Percentiles rank a stretch among this genome's conserved stretches.
phyloP scores from a whole-genome alignment of 257 asterid genomes.

The Perilla frutescens region DNA sequence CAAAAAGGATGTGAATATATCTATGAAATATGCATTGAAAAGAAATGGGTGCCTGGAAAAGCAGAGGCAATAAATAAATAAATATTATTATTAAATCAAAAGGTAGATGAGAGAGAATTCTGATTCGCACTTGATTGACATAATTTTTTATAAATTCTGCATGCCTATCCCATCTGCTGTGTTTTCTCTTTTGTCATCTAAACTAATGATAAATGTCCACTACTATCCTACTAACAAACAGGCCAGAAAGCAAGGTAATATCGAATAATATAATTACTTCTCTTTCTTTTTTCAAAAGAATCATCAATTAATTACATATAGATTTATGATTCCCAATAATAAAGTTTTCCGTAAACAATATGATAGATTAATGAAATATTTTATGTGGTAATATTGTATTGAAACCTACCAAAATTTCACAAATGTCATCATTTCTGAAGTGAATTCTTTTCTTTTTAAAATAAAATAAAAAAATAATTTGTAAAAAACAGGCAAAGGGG shows the following conservation, averaged over 20 bases:
- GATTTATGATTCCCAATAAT: not conserved
- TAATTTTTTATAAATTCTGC: not conserved
- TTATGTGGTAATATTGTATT: not conserved
- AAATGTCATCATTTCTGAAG: too few relatives aligned
- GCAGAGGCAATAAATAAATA: conserved; percentile 32
- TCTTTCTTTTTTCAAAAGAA: not conserved
- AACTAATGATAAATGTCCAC: conserved; percentile 5
- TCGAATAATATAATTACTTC: not conserved
- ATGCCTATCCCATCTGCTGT: not conserved
- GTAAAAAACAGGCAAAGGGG: too few relatives aligned
- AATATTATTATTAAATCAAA: conserved; percentile 12
- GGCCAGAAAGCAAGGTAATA: conserved; percentile 1
- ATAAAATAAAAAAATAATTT: too few relatives aligned
- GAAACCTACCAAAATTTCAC: too few relatives aligned
- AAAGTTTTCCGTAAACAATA: not conserved
- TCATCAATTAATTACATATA: not conserved
- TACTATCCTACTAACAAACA: not conserved
- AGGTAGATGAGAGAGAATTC: conserved; percentile 19
- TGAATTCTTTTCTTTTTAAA: too few relatives aligned
- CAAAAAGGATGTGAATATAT: conserved; percentile 25
- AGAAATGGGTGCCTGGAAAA: conserved; percentile 35
- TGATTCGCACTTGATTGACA: conserved; percentile 27
- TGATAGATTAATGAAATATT: not conserved
- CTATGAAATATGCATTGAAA: conserved; percentile 26
- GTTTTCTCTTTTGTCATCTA: not conserved